Evolutionary conservation across 768 basidiomycete genomes (phyloP).

Genomic region (Amylocystis lapponica): DNA sequence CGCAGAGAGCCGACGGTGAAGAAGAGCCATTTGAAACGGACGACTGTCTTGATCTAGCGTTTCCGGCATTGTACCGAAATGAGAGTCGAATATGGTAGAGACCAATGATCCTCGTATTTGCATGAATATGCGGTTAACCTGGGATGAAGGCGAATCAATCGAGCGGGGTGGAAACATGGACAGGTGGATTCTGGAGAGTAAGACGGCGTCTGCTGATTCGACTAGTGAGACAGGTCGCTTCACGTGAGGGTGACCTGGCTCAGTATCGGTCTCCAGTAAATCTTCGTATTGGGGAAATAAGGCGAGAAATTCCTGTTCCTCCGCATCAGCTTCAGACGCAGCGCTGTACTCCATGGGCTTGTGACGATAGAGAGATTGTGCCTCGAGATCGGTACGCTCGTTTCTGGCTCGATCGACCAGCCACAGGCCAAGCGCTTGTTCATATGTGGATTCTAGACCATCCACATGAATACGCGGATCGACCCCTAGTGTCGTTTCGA

Average conservation of each 20-base stretch:
- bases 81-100: constrained; percentile 7
- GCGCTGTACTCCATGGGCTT: constrained; percentile 48
- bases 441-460: constrained; percentile 49
- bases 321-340: constrained; percentile 64
- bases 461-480: constrained; percentile 25
- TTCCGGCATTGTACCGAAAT: constrained; percentile 7
- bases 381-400: constrained; percentile 53
- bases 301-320: constrained; percentile 76
- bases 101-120: constrained; percentile 11
- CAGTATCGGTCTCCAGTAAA: constrained; percentile 29
- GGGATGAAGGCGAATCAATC: constrained; percentile 26
- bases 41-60: constrained; percentile 46
- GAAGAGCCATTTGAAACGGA: constrained; percentile 39
- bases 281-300: constrained; percentile 86
- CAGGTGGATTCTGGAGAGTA: constrained; percentile 45
- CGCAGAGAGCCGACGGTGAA: constrained; percentile 35
- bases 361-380: constrained; percentile 72
- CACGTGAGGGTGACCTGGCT: not conserved
- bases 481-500: constrained; percentile 41
- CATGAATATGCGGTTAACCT: constrained; percentile 8
- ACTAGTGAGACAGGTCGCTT: constrained; percentile 22
- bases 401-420: constrained; percentile 69
- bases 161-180: constrained; percentile 27
- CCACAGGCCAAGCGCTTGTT: constrained; percentile 78
- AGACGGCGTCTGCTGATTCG: constrained; percentile 28